Percentiles rank a stretch among this genome's conserved stretches.
phyloP scores from a whole-genome alignment of 176 grass and related monocot species.

The Oryza glaberrima region DNA sequence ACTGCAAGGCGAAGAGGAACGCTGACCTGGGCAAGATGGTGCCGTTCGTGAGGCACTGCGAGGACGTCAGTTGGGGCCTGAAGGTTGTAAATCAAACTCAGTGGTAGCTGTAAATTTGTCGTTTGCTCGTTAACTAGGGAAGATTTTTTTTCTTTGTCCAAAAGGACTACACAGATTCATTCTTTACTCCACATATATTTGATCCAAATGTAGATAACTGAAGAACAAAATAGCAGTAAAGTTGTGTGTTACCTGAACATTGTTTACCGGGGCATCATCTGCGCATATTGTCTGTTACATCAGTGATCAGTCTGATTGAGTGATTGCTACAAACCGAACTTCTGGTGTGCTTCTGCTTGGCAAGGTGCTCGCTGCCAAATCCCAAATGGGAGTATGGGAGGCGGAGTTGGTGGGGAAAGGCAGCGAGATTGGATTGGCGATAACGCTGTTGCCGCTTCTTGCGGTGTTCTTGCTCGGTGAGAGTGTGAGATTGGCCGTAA shows the following conservation, averaged over 20 bases:
- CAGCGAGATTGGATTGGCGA: too few relatives aligned
- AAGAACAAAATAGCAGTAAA: background rate
- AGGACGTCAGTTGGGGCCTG: slow-evolving; percentile 70
- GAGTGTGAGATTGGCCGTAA: too few relatives aligned
- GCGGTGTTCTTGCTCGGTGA: background rate
- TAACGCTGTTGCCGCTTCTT: background rate
- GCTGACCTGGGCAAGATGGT: slow-evolving; percentile 56
- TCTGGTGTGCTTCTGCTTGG: background rate
- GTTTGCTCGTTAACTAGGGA: slow-evolving; percentile 22
- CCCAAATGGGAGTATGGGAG: too few relatives aligned
- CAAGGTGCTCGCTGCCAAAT: background rate
- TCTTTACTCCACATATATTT: background rate
- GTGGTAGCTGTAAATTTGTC: slow-evolving; percentile 26
- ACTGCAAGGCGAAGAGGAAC: slow-evolving; percentile 60
- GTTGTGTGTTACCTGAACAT: background rate
- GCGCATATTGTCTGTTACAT: too few relatives aligned
- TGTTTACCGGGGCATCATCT: background rate
- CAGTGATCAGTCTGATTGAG: too few relatives aligned
- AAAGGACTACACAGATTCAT: background rate
- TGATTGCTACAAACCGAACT: background rate
- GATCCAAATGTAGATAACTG: slow-evolving; percentile 49
- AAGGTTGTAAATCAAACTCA: slow-evolving; percentile 72
- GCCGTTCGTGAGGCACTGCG: slow-evolving; percentile 67
- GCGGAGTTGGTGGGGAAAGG: background rate
- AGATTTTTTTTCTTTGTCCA: background rate